A percentile compares a stretch with the other conserved stretches of the same genome.
Conservation (phyloP, 1,284 basidiomycete genomes). For the Leccinum fuscescens region DNA sequence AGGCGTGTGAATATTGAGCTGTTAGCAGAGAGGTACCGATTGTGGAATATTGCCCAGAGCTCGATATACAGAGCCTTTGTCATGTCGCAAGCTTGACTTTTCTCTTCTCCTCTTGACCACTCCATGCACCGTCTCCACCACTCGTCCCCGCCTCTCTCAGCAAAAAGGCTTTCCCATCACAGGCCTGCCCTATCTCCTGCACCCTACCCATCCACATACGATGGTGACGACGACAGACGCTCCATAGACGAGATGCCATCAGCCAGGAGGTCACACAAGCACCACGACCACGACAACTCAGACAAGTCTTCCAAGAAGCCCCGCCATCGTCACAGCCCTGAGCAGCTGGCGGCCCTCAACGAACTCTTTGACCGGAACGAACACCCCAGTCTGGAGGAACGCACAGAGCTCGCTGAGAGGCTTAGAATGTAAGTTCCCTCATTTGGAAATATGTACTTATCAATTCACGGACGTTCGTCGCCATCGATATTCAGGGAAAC, state of each 20-base stretch:
- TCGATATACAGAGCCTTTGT: constrained; percentile 40
- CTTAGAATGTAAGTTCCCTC: constrained; percentile 64
- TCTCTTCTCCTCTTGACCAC: constrained; percentile 27
- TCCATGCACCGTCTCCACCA: constrained; percentile 35
- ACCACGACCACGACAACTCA: constrained; percentile 20
- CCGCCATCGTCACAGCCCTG: constrained; percentile 68
- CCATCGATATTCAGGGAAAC: constrained; percentile 54
- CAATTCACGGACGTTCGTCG: constrained; percentile 14
- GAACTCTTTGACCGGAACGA: constrained; percentile 72
- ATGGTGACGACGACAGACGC: constrained; percentile 27
- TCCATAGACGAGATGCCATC: constrained; percentile 40
- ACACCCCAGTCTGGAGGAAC: constrained; percentile 68
- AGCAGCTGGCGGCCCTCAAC: constrained; percentile 70
- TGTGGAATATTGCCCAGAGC: constrained; percentile 40
- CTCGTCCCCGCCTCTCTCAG: constrained; percentile 29
- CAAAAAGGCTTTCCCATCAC: constrained; percentile 20
- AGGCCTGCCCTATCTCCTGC: constrained; percentile 14
- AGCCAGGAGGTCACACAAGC: constrained; percentile 21
- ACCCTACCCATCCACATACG: constrained; percentile 9
- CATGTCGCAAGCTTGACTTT: constrained; percentile 37
- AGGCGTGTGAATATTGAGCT: constrained; percentile 30
- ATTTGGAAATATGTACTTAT: constrained; percentile 29
- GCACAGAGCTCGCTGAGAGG: constrained; percentile 62
- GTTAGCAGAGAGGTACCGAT: constrained; percentile 35
- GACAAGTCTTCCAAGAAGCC: constrained; percentile 58